Percentiles rank a stretch among this genome's conserved stretches.
phyloP scores from a whole-genome alignment of 768 basidiomycete species.

The Nidularia pulvinata region DNA sequence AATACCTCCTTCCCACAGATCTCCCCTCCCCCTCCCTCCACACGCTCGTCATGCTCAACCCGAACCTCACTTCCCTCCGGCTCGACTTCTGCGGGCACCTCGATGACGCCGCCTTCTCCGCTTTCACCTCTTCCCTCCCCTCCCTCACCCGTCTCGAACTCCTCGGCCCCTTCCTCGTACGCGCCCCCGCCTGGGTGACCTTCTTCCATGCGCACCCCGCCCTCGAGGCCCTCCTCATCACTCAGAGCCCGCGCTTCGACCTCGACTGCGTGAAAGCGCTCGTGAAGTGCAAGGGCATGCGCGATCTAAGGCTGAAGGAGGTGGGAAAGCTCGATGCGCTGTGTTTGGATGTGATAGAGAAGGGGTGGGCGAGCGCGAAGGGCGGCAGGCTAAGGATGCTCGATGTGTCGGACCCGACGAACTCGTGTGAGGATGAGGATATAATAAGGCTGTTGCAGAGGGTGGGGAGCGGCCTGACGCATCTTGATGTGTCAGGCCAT shows the following conservation, averaged over 20 bases:
- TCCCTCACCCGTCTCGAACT: conserved; percentile 74
- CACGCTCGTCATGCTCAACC: conserved; percentile 79
- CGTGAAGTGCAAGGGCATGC: conserved; percentile 50
- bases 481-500: conserved; percentile 77
- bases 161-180: conserved; percentile 87
- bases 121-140: conserved; percentile 65
- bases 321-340: conserved; percentile 69
- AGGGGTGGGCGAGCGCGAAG: conserved; percentile 40
- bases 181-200: conserved; percentile 65
- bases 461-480: conserved; percentile 54
- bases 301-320: conserved; percentile 78
- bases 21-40: conserved; percentile 66
- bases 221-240: conserved; percentile 76
- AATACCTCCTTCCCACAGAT: conserved; percentile 35
- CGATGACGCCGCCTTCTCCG: conserved; percentile 53
- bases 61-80: conserved; percentile 75
- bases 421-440: conserved; percentile 54
- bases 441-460: conserved; percentile 52
- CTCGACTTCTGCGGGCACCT: conserved; percentile 90
- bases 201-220: conserved; percentile 69
- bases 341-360: conserved; percentile 55
- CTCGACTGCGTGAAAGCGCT: conserved; percentile 62
- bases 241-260: conserved; percentile 87
- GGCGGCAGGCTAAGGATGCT: conserved; percentile 47
- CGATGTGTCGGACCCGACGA: conserved; percentile 67